Evolutionary conservation across 2,329 filamentous ascomycete genomes (phyloP), one percentile per base, ranked within the genome.

Genomic region (Colletotrichum sp.): DNA sequence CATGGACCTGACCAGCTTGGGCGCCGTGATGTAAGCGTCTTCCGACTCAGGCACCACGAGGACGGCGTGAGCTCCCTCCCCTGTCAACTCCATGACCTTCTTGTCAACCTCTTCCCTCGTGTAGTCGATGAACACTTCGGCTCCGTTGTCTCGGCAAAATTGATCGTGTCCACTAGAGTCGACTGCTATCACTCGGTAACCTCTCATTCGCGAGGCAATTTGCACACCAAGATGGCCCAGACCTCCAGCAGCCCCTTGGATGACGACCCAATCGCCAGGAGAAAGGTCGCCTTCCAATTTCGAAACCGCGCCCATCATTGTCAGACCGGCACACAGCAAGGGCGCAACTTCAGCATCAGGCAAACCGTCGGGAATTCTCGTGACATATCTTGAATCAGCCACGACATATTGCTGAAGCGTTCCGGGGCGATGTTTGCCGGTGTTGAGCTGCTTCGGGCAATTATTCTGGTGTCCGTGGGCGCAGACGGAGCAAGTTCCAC

Each of bases 361-460:
- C 34, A 83, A 8, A 0, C 62, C 71, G 0, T 79, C 77, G 0
- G 82, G 80, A 8, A 84, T 81, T 3, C 36, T 39, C 0, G 81
- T 83, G 0, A 84, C 58, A 3, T 82, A 82, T 12, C 80, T 73
- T 0, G 80, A 75, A 28, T 83, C 81, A 0, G 83, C 82, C 0
- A 84, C 68, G 15, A 81, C 78, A 16, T 83, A 84, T 15, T 82
- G 77, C 39, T 84, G 83, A 0, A 84, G 22, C 0, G 83, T 83
- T 0, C 83, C 83, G 0, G 83, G 82, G 0, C 83, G 81, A n/a
- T 81, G 82, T 2, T 83, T 79, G 3, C 87, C 84, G 0, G 86
- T 86, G 70, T 87, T 86, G n/a, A 83, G 67, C 60, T 87, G 86
- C 9, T 82, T 81, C 0, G 80, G 79, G 25, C 87, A 88, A 39